Percentiles rank a stretch among this genome's conserved stretches.
Evolutionary conservation across 2,329 filamentous ascomycete genomes (phyloP).

Genomic region (Colletotrichum somersetense): DNA sequence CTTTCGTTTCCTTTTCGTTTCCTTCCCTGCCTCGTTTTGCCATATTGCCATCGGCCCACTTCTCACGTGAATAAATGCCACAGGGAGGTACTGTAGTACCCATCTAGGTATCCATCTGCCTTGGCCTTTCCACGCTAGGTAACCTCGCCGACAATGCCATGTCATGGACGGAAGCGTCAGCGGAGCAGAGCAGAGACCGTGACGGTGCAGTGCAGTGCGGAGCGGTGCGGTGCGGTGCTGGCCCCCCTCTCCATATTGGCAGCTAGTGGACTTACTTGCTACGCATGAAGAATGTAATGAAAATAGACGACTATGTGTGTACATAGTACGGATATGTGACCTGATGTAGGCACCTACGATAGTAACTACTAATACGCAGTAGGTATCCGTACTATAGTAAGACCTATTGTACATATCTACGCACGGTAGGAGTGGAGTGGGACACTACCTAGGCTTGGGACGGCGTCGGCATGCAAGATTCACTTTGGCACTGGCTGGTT

Average conservation of each 20-base stretch:
- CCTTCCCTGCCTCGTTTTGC: neutral
- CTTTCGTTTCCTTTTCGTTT: no score
- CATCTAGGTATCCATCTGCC: neutral
- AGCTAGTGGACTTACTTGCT: neutral
- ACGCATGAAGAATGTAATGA: neutral
- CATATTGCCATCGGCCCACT: neutral
- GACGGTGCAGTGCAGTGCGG: no score
- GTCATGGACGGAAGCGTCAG: slow-evolving; percentile 17
- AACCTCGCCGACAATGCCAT: neutral
- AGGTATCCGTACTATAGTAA: no score
- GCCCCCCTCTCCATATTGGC: neutral
- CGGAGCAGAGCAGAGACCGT: neutral
- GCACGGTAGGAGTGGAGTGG: no score
- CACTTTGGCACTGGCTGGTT: neutral
- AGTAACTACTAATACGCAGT: neutral
- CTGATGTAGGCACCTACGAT: no score
- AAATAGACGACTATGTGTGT: neutral
- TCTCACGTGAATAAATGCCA: neutral
- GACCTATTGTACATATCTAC: no score
- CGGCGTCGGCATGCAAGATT: neutral
- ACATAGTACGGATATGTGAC: neutral
- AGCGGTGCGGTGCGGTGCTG: neutral
- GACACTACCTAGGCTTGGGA: neutral
- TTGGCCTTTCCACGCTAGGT: neutral
- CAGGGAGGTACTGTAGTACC: neutral